phyloP scores from a whole-genome alignment of 2,329 filamentous ascomycete species.

The Aspergillus chevalieri region DNA sequence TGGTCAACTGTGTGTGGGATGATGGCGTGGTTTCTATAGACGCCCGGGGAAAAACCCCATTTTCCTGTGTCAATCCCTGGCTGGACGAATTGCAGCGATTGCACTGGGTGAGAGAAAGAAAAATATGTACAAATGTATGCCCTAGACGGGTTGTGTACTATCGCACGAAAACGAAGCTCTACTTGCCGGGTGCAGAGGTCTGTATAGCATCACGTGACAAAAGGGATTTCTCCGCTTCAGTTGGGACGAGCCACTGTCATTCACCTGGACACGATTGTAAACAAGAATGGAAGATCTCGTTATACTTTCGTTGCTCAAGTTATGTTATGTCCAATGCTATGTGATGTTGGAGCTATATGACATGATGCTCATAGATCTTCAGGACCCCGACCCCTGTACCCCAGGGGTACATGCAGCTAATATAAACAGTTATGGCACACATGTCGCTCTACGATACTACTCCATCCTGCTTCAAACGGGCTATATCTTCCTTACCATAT shows the following conservation, averaged over 20 bases:
- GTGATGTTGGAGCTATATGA: background rate
- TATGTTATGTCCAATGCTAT: background rate
- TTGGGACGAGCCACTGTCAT: background rate
- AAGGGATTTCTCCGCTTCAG: conserved; percentile 6
- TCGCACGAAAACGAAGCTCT: background rate
- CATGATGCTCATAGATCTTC: background rate
- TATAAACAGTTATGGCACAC: background rate
- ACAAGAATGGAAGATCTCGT: background rate
- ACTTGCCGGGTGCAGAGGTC: conserved; percentile 17
- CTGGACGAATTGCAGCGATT: background rate
- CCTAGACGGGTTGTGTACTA: background rate
- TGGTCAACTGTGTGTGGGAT: conserved; percentile 8
- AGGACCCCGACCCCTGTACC: background rate
- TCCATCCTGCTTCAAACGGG: conserved; percentile 57
- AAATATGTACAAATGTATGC: conserved; percentile 1
- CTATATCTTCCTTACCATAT: conserved; percentile 54
- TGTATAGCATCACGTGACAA: conserved; percentile 26
- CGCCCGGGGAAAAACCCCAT: conserved; percentile 16
- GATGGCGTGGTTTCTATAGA: conserved; percentile 19
- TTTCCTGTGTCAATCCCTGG: conserved; percentile 20
- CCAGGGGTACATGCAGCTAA: background rate
- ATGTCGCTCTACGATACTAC: conserved; percentile 49
- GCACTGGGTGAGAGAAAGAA: conserved; percentile 1
- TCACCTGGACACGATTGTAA: background rate
- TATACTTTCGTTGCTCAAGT: no score